Percentiles rank a stretch among this genome's conserved stretches.
Conservation (phyloP, 345 rosid species). For the Psidium guajava region DNA sequence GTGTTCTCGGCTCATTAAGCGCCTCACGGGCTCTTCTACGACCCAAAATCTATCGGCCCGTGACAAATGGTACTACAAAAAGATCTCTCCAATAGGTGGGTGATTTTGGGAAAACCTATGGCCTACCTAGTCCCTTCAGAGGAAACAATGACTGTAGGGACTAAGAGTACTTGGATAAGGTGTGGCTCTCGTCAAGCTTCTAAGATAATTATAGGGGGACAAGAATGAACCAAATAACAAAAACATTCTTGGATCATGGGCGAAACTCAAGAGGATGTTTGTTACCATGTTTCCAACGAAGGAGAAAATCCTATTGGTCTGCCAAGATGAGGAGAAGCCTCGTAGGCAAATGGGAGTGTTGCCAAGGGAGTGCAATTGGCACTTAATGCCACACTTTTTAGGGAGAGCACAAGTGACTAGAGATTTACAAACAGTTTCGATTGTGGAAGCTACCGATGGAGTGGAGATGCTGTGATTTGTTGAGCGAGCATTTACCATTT, state of each 20-base stretch:
- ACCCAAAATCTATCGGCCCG: no score
- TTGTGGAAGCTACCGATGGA: background rate
- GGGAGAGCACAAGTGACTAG: background rate
- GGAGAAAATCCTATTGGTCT: background rate
- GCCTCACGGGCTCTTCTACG: no score
- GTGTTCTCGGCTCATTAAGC: no score
- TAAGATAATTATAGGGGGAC: background rate
- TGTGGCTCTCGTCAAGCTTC: background rate
- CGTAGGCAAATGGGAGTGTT: background rate
- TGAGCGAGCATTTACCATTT: background rate
- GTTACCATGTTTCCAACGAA: background rate
- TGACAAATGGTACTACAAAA: background rate
- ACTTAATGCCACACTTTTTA: background rate
- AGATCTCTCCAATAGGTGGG: no score
- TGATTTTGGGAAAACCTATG: background rate
- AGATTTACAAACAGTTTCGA: background rate
- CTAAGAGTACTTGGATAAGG: background rate
- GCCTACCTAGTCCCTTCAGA: background rate
- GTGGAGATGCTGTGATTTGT: background rate
- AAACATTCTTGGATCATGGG: background rate
- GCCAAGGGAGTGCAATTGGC: background rate
- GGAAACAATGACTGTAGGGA: rapidly evolving
- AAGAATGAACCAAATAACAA: background rate
- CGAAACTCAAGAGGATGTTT: background rate
- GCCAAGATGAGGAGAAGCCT: background rate